A percentile compares a stretch with the other conserved stretches of the same genome.
These are phyloP conservation scores for Spergularia azorica DNA, from an alignment of 179 eudicot species.

Conservation along the genomic window DNA sequence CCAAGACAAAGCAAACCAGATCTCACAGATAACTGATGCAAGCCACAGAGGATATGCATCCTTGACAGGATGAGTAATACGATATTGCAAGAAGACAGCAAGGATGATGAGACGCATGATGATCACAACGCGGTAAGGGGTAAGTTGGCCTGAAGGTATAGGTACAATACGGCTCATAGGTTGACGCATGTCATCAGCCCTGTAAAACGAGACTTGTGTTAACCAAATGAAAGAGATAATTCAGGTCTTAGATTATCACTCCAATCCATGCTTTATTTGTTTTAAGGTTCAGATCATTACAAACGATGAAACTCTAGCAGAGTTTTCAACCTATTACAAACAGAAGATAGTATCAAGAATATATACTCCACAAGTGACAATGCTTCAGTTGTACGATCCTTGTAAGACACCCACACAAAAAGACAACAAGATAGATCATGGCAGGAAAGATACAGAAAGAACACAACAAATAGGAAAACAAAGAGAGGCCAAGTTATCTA, in stretches of 20 bases:
- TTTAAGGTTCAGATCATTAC: neutral
- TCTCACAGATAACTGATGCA: slow-evolving; percentile 73
- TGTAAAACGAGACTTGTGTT: slow-evolving; percentile 30
- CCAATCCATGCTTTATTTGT: neutral
- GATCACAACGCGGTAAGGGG: slow-evolving; percentile 77
- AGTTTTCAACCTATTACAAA: neutral
- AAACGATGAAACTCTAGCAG: neutral
- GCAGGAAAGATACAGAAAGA: neutral
- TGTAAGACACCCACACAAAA: neutral
- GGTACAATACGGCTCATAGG: slow-evolving; percentile 87
- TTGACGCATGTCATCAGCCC: slow-evolving; percentile 87
- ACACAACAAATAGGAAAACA: neutral
- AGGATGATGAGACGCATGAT: slow-evolving; percentile 74
- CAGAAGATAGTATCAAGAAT: neutral
- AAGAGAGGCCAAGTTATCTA: too few relatives aligned
- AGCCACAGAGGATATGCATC: slow-evolving; percentile 86
- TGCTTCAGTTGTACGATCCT: neutral
- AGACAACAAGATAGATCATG: neutral
- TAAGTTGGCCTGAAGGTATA: slow-evolving; percentile 54
- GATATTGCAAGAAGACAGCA: slow-evolving; percentile 82
- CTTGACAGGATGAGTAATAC: slow-evolving; percentile 63
- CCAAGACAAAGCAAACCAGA: slow-evolving; percentile 92
- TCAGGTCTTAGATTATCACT: neutral
- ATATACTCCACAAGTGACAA: neutral
- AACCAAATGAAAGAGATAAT: neutral